phyloP scores from a whole-genome alignment of 1,139 yeast species.

The Petasospora fabianii region DNA sequence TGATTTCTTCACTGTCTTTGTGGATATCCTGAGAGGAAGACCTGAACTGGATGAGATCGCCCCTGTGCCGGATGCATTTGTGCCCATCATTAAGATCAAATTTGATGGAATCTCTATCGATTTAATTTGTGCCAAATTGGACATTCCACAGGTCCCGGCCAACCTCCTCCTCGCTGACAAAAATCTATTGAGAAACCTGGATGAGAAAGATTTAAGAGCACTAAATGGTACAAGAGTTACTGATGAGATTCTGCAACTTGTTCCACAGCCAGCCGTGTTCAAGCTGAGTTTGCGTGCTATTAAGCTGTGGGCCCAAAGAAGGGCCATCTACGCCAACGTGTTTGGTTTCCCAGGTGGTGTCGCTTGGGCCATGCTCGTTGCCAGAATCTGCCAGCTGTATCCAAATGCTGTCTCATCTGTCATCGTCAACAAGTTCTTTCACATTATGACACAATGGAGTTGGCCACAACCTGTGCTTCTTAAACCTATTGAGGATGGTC shows the following conservation, averaged over 20 bases:
- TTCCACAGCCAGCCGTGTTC: conserved; percentile 90
- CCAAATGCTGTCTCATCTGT: conserved; percentile 96
- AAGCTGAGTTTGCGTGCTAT: conserved; percentile 90
- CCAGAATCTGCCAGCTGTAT: conserved; percentile 91
- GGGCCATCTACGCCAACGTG: conserved; percentile 91
- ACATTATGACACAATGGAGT: conserved; percentile 83
- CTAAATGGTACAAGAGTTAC: conserved; percentile 96
- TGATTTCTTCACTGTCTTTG: conserved; percentile 83
- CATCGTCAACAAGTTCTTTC: conserved; percentile 81
- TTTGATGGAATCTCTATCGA: conserved; percentile 89
- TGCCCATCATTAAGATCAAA: conserved; percentile 87
- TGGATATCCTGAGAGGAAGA: conserved; percentile 57
- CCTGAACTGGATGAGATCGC: conserved; percentile 86
- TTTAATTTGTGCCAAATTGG: conserved; percentile 76
- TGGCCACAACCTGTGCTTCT: conserved; percentile 98
- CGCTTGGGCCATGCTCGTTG: conserved; percentile 99
- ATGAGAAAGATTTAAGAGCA: conserved; percentile 85
- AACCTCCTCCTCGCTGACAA: conserved; percentile 78
- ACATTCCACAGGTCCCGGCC: conserved; percentile 75
- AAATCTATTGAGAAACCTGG: conserved; percentile 76
- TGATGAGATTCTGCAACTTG: conserved; percentile 83
- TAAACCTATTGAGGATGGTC: conserved; percentile 94
- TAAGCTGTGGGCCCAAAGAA: conserved; percentile 93
- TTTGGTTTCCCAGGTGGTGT: conserved; percentile 99
- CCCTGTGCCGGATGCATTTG: conserved; percentile 94